Evolutionary conservation across 768 basidiomycete genomes (phyloP).

Genomic region (Tricholoma saponaceum): DNA sequence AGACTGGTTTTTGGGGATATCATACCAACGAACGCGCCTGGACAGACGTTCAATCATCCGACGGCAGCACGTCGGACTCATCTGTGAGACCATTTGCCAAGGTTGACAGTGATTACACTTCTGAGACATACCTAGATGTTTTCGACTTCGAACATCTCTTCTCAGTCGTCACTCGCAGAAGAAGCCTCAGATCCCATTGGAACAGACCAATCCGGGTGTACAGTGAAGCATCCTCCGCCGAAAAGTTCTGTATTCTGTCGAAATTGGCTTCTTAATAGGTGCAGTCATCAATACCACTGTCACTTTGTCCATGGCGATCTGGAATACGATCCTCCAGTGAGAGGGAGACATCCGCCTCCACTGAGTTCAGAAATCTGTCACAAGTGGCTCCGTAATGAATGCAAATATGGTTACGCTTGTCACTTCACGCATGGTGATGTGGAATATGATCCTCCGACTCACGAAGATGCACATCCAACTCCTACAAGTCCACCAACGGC

Average conservation of each 20-base stretch:
- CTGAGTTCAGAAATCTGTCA: constrained; percentile 18
- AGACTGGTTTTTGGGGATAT: constrained; percentile 1
- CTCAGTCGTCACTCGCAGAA: constrained; percentile 6
- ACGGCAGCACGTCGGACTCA: constrained; percentile 2
- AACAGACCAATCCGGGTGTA: neutral
- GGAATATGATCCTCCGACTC: constrained; percentile 8
- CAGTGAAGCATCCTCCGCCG: constrained; percentile 4
- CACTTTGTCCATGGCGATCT: constrained; percentile 10
- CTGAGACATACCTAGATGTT: neutral
- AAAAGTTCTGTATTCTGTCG: constrained; percentile 5
- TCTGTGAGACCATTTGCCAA: neutral
- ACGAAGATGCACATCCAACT: neutral
- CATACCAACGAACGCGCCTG: neutral
- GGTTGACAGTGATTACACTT: neutral
- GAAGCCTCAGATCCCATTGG: neutral
- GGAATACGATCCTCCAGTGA: constrained; percentile 11
- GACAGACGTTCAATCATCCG: constrained; percentile 8
- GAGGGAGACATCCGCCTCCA: constrained; percentile 14
- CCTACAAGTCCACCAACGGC: neutral
- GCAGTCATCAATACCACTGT: constrained; percentile 18
- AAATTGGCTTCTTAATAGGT: constrained; percentile 16
- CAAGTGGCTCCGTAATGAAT: constrained; percentile 29
- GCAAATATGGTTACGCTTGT: constrained; percentile 19
- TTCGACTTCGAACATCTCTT: constrained; percentile 3
- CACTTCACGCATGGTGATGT: constrained; percentile 21